phyloP scores from a whole-genome alignment of 2,329 filamentous ascomycete species.

The Magnaporthiopsis incrustans region DNA sequence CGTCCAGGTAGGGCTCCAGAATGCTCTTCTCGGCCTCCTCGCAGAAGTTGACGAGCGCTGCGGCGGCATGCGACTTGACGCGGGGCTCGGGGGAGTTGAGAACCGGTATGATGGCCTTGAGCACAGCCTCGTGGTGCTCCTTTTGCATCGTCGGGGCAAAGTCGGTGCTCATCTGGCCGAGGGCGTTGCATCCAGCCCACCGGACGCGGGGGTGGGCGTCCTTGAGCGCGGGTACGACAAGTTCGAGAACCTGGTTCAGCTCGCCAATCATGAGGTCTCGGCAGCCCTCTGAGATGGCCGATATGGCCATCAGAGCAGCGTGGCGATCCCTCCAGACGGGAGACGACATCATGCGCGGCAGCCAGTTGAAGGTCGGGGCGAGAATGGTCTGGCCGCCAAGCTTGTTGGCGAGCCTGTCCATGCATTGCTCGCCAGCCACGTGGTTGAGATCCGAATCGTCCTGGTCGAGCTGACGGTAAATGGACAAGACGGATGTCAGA shows the following conservation, averaged over 20 bases:
- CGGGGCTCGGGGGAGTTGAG: constrained; percentile 83
- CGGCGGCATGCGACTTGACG: constrained; percentile 93
- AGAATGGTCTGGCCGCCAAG: constrained; percentile 90
- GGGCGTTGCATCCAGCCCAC: constrained; percentile 94
- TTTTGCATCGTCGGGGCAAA: constrained; percentile 98
- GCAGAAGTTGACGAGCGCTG: constrained; percentile 98
- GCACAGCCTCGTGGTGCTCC: constrained; percentile 81
- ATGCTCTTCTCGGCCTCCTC: constrained; percentile 92
- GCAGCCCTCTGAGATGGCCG: constrained; percentile 95
- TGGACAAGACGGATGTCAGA: background rate
- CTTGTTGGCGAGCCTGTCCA: constrained; percentile 96
- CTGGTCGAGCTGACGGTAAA: constrained; percentile 60
- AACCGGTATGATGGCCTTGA: constrained; percentile 88
- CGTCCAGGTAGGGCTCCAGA: constrained; percentile 86
- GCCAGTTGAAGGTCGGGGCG: constrained; percentile 90
- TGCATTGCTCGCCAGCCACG: constrained; percentile 94
- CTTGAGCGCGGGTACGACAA: constrained; percentile 86
- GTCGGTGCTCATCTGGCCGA: constrained; percentile 99
- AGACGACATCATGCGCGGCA: constrained; percentile 95
- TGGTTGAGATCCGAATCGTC: constrained; percentile 97
- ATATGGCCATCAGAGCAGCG: constrained; percentile 96
- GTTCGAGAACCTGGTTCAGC: constrained; percentile 83
- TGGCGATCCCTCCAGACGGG: constrained; percentile 92
- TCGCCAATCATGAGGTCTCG: constrained; percentile 93
- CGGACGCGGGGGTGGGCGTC: constrained; percentile 90